These are phyloP conservation scores for Chiua virens DNA, from an alignment of 768 basidiomycete genomes.

Conservation along the genomic window DNA sequence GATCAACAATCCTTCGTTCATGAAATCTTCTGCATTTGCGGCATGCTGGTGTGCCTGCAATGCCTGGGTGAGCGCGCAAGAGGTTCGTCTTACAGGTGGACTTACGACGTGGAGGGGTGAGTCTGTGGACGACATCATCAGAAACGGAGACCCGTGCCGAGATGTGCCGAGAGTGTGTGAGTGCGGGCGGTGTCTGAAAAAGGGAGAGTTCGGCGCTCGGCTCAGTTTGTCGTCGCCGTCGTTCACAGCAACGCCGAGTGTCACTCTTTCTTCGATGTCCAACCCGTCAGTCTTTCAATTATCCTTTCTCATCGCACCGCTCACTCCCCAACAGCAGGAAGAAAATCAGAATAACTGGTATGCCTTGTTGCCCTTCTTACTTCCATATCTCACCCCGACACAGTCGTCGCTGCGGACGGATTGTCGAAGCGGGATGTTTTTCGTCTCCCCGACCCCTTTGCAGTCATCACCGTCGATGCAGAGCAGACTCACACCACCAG, in stretches of 20 bases:
- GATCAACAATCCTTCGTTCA: slow-evolving; percentile 64
- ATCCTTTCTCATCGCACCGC: background rate
- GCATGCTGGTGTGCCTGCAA: slow-evolving; percentile 81
- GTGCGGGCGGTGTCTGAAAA: slow-evolving; percentile 34
- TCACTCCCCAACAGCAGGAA: slow-evolving; percentile 44
- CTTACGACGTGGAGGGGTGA: slow-evolving; percentile 55
- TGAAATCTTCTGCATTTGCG: slow-evolving; percentile 74
- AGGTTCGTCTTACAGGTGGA: background rate
- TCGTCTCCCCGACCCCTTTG: slow-evolving; percentile 95
- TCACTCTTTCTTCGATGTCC: slow-evolving; percentile 34
- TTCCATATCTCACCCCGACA: slow-evolving; percentile 1
- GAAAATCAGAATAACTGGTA: slow-evolving; percentile 80
- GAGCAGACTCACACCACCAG: slow-evolving; percentile 97
- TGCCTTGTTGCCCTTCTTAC: slow-evolving; percentile 14
- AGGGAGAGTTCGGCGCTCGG: slow-evolving; percentile 5
- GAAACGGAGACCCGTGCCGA: slow-evolving; percentile 20
- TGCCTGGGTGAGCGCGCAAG: slow-evolving; percentile 3
- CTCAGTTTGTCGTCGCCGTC: slow-evolving; percentile 6
- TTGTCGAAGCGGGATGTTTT: slow-evolving; percentile 94
- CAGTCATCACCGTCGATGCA: slow-evolving; percentile 96
- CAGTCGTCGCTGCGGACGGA: slow-evolving; percentile 95
- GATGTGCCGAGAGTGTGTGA: slow-evolving; percentile 4
- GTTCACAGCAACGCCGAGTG: no score
- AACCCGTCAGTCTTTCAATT: slow-evolving; percentile 25
- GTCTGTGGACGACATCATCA: slow-evolving; percentile 40